A percentile compares a stretch with the other conserved stretches of the same genome.
phyloP scores from a whole-genome alignment of 495 filamentous ascomycete genomes.

The Cercophora scortea region DNA sequence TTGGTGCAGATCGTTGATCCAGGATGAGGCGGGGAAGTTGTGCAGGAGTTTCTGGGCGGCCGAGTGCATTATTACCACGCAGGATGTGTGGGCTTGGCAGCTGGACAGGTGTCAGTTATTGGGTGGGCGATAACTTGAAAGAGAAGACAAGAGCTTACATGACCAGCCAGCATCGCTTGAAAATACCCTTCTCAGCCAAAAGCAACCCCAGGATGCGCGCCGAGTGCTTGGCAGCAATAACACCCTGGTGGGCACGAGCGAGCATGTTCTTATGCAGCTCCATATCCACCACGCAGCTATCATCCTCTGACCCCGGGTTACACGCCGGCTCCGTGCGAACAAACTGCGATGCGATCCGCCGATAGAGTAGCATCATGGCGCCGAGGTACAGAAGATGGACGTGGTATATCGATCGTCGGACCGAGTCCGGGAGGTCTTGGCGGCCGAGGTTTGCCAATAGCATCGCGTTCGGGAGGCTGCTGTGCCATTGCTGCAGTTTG shows the following conservation, averaged over 20 bases:
- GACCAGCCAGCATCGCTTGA: conserved; percentile 26
- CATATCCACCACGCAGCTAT: not conserved
- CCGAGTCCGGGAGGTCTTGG: conserved; percentile 2
- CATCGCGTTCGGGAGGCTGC: conserved; percentile 12
- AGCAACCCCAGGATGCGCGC: conserved; percentile 19
- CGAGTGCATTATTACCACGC: conserved; percentile 20
- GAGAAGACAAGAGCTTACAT: conserved; percentile 13
- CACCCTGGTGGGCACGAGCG: conserved; percentile 8
- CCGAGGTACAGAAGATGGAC: conserved; percentile 26
- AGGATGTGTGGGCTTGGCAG: conserved; percentile 25
- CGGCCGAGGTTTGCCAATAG: conserved; percentile 6
- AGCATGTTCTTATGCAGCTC: not conserved
- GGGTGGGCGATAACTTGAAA: no score
- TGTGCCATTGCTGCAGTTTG: conserved; percentile 17
- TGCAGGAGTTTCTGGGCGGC: conserved; percentile 22
- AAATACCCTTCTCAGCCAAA: conserved; percentile 16
- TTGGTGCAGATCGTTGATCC: conserved; percentile 16
- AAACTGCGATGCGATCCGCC: conserved; percentile 18
- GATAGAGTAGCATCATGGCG: conserved; percentile 25
- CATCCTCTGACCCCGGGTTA: not conserved
- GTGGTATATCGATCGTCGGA: conserved; percentile 21
- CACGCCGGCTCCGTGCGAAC: conserved; percentile 3
- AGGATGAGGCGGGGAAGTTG: conserved; percentile 8
- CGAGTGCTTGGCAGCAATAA: conserved; percentile 18
- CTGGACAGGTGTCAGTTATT: conserved; percentile 1